A percentile compares a stretch with the other conserved stretches of the same genome.
Conservation (phyloP, 2,329 filamentous ascomycete genomes). For the Fusarium albidum region DNA sequence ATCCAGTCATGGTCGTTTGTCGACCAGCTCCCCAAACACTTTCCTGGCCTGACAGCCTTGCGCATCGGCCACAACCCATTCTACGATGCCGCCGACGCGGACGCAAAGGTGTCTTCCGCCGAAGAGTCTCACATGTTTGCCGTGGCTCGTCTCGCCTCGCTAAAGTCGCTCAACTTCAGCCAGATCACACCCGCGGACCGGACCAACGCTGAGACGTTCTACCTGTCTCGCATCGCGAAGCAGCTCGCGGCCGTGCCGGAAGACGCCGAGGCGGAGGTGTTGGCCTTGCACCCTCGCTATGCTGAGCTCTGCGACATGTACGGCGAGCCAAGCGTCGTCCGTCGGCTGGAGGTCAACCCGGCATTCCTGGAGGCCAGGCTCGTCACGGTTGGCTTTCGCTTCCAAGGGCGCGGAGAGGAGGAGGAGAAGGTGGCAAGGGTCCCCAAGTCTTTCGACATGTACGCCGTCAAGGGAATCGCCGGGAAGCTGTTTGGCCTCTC, state of each 20-base stretch:
- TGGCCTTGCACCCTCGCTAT: conserved; percentile 75
- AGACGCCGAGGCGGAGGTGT: conserved; percentile 60
- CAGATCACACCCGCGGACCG: conserved; percentile 77
- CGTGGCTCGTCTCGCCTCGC: conserved; percentile 73
- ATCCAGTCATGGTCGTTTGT: conserved; percentile 77
- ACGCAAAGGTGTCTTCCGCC: conserved; percentile 58
- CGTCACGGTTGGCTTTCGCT: conserved; percentile 67
- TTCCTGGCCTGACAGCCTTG: conserved; percentile 78
- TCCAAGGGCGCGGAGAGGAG: conserved; percentile 23
- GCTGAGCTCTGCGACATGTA: conserved; percentile 77
- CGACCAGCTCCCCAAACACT: conserved; percentile 69
- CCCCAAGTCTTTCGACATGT: conserved; percentile 81
- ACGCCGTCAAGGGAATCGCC: conserved; percentile 81
- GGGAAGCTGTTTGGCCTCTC: conserved; percentile 72
- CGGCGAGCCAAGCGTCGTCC: conserved; percentile 72
- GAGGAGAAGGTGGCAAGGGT: conserved; percentile 58
- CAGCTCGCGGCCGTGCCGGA: conserved; percentile 72
- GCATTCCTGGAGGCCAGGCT: conserved; percentile 84
- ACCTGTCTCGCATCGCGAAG: conserved; percentile 82
- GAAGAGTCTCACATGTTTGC: conserved; percentile 93
- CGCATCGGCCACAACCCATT: conserved; percentile 89
- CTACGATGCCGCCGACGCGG: conserved; percentile 62
- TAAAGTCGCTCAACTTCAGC: conserved; percentile 78
- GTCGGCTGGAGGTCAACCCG: conserved; percentile 70
- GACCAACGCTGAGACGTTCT: conserved; percentile 90